These are phyloP conservation scores for Amniculicola lignicola DNA, from an alignment of 495 filamentous ascomycete species.

Conservation along the genomic window DNA sequence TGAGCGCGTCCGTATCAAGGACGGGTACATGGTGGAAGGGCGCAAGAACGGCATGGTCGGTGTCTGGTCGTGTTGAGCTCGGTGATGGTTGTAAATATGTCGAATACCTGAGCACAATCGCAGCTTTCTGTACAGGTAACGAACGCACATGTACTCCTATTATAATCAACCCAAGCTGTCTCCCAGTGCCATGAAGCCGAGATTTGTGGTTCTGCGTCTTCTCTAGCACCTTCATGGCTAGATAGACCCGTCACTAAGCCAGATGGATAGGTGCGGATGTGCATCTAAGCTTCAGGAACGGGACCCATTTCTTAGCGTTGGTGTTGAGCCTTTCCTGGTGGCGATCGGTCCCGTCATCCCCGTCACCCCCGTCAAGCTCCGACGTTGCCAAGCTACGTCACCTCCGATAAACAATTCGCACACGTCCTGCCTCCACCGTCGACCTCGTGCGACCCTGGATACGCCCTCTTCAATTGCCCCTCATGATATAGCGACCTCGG, in stretches of 20 bases:
- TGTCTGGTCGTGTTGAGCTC: constrained; percentile 59
- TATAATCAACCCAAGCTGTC: too few relatives aligned
- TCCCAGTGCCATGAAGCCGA: too few relatives aligned
- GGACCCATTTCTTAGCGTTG: not conserved
- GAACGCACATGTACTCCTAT: too few relatives aligned
- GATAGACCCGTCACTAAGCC: constrained; percentile 16
- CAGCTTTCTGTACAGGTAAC: too few relatives aligned
- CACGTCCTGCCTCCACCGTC: not conserved
- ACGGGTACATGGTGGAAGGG: constrained; percentile 91
- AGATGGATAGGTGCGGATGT: constrained; percentile 20
- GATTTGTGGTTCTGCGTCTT: too few relatives aligned
- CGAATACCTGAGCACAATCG: too few relatives aligned
- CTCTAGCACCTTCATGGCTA: too few relatives aligned
- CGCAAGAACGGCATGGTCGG: constrained; percentile 83
- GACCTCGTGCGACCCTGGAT: not conserved
- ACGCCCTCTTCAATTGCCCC: constrained; percentile 1
- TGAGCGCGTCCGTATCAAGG: constrained; percentile 84
- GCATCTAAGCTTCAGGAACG: constrained; percentile 11
- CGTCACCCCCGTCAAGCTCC: constrained; percentile 11
- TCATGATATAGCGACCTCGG: constrained; percentile 1
- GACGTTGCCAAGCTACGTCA: constrained; percentile 23
- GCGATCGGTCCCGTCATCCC: not conserved
- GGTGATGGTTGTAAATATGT: constrained; percentile 10
- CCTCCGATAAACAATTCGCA: constrained; percentile 19
- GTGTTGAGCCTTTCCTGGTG: constrained; percentile 4